These are phyloP conservation scores for Saccharomyces jurei DNA, from an alignment of 805 yeast genomes.

Conservation along the genomic window DNA sequence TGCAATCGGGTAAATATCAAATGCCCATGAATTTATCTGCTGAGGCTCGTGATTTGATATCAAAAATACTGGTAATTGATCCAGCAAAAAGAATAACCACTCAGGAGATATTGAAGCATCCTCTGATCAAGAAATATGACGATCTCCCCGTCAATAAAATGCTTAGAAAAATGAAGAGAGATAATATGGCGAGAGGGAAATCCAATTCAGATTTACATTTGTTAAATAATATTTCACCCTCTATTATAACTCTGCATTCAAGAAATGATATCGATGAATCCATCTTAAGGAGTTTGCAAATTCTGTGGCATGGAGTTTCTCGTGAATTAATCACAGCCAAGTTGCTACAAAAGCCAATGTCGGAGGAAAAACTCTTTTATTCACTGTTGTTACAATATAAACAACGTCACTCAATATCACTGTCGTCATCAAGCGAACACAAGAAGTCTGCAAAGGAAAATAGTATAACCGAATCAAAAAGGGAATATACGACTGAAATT, in stretches of 20 bases:
- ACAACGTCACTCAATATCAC: slow-evolving; percentile 45
- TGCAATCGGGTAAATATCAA: slow-evolving; percentile 65
- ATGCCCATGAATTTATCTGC: slow-evolving; percentile 57
- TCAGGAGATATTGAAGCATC: slow-evolving; percentile 61
- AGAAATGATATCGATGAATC: slow-evolving; percentile 58
- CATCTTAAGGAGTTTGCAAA: slow-evolving; percentile 65
- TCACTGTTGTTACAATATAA: slow-evolving; percentile 67
- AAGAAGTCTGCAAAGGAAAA: neutral
- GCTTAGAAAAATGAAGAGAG: neutral
- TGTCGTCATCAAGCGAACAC: neutral
- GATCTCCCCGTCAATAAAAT: slow-evolving; percentile 22
- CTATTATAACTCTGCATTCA: slow-evolving; percentile 16
- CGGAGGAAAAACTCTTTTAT: slow-evolving; percentile 75
- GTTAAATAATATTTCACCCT: slow-evolving; percentile 12
- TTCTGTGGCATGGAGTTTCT: slow-evolving; percentile 73
- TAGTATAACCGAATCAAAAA: neutral
- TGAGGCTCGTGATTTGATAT: slow-evolving; percentile 62
- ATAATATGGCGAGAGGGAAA: slow-evolving; percentile 12
- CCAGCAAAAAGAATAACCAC: slow-evolving; percentile 69
- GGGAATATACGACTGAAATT: neutral
- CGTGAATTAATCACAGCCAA: slow-evolving; percentile 47
- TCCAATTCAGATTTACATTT: slow-evolving; percentile 25
- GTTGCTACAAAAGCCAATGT: slow-evolving; percentile 47
- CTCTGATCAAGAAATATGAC: slow-evolving; percentile 63
- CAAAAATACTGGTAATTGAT: slow-evolving; percentile 58